Evolutionary conservation across 1,284 basidiomycete genomes (phyloP), one percentile per base, ranked within the genome.

Genomic region (Fomitiporia mediterranea): DNA sequence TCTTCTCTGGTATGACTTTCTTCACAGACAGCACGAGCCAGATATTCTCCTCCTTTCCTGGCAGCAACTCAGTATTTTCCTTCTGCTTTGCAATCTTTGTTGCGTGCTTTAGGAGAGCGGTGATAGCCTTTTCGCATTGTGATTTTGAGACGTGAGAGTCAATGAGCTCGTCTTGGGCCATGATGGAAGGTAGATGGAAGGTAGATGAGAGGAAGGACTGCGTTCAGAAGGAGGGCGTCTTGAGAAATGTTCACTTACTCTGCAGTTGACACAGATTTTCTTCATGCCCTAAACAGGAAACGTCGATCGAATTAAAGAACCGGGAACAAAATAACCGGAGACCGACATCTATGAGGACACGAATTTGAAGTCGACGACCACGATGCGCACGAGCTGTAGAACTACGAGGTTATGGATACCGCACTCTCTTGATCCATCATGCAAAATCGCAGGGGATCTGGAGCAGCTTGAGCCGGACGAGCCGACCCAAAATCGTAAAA

Each of bases 11-110:
- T 39, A 83, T 80, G 65, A 93, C 87, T 63, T 79, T 80, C 76
- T 95, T 95, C 59, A 91, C 83, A 17, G 89, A 83, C 57, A 97
- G 77, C 62, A 88, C 84, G 25, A 97, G 78, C 89, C 91, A 96
- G 52, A 98, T 77, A 67, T 86, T 76, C 66, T 90, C 88, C 64
- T 94, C 91, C 69, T 83, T 89, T 46, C 78, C 81, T 0, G 83
- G 77, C 53, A 97, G 70, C n/a, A 97, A 80, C 67, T 95, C 85
- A 0, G 72, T 83, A 67, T 90, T 84, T 61, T 87, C 82, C 58
- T 79, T 76, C 65, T 87, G 73, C 62, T 80, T 70, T 59, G 83
- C 78, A 62, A 79, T 74, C 67, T 90, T 86, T 51, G 73, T 67
- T 39, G 84, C 82, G 67, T 95, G 81, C 2, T 77, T 74, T 49